phyloP scores from a whole-genome alignment of 805 yeast species.

The Candida tibetensis region DNA sequence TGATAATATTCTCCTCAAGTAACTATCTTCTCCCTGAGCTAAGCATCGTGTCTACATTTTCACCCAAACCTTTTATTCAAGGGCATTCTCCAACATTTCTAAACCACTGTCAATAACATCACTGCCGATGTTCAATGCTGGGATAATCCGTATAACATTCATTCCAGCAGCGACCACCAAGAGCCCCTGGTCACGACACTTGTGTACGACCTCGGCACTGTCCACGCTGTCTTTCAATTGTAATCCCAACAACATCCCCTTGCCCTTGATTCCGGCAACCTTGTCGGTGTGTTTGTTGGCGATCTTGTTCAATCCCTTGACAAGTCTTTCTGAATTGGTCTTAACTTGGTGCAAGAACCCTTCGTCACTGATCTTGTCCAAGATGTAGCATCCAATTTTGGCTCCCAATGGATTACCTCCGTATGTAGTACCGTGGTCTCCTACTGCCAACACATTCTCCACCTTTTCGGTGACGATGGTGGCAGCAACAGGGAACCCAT shows the following conservation, averaged over 20 bases:
- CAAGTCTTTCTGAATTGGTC: conserved; percentile 57
- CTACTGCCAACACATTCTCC: conserved; percentile 70
- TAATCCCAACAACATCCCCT: conserved; percentile 83
- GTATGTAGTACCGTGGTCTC: conserved; percentile 97
- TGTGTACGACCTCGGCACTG: conserved; percentile 60
- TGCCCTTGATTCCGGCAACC: conserved; percentile 75
- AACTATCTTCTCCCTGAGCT: too few relatives aligned
- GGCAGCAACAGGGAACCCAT: conserved; percentile 96
- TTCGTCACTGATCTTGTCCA: conserved; percentile 60
- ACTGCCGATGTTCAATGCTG: conserved; percentile 81
- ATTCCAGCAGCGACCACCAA: conserved; percentile 89
- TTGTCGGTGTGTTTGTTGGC: conserved; percentile 56
- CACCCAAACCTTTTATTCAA: too few relatives aligned
- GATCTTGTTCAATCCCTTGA: conserved; percentile 47
- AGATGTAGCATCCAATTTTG: conserved; percentile 73
- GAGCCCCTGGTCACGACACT: conserved; percentile 76
- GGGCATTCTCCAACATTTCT: conserved; percentile 61
- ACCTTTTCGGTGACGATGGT: conserved; percentile 81
- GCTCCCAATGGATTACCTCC: conserved; percentile 96
- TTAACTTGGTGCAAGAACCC: conserved; percentile 61
- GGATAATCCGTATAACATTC: conserved; percentile 86
- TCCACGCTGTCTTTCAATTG: conserved; percentile 58
- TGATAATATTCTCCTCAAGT: too few relatives aligned
- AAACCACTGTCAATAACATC: conserved; percentile 70
- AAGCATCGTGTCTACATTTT: too few relatives aligned